Evolutionary conservation across 768 basidiomycete species (phyloP).

Genomic region (Leccinum uliginosum): DNA sequence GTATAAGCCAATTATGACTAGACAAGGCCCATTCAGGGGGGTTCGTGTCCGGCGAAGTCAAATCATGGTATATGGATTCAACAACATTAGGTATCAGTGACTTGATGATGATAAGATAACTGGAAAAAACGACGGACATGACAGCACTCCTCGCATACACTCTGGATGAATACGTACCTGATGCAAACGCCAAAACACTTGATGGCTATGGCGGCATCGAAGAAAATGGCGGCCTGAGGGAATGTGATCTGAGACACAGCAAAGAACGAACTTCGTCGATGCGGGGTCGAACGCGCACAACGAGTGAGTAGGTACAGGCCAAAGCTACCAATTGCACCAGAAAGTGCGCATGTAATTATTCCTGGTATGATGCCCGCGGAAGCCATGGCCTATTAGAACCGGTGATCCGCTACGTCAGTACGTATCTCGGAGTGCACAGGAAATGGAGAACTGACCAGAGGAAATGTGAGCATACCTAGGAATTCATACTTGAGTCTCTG

Average conservation of each 20-base stretch:
- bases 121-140: constrained; percentile 23
- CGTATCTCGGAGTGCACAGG: background rate
- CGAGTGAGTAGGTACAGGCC: constrained; percentile 86
- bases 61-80: constrained; percentile 72
- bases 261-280: constrained; percentile 79
- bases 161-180: constrained; percentile 46
- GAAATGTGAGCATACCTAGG: constrained; percentile 84
- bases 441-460: constrained; percentile 48
- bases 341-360: constrained; percentile 80
- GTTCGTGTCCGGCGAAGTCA: constrained; percentile 56
- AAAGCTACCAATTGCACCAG: constrained; percentile 70
- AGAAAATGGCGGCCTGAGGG: constrained; percentile 81
- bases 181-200: constrained; percentile 98
- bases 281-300: constrained; percentile 72
- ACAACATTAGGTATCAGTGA: constrained; percentile 91
- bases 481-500: background rate
- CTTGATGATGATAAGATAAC: constrained; percentile 90
- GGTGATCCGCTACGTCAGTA: background rate
- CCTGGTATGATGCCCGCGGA: constrained; percentile 89
- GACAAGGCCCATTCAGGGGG: constrained; percentile 75
- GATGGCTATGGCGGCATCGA: constrained; percentile 90
- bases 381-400: constrained; percentile 74
- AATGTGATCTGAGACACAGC: constrained; percentile 82
- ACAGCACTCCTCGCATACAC: background rate
- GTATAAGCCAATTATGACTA: constrained; percentile 77